A percentile compares a stretch with the other conserved stretches of the same genome.
Conservation (phyloP, 345 rosid species). For the Salix koriyanagi region DNA sequence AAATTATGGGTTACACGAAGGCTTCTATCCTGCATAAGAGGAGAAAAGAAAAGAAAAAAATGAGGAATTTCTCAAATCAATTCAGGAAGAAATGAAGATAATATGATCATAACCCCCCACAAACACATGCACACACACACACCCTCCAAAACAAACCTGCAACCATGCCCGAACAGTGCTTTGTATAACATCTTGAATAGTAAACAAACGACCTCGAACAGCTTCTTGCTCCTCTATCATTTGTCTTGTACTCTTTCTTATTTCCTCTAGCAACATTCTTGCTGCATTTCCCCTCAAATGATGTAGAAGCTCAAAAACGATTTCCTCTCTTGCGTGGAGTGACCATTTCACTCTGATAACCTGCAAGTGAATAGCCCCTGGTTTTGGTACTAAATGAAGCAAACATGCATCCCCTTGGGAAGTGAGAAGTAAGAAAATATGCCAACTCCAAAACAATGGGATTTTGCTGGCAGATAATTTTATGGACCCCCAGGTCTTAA, state of each 20-base stretch:
- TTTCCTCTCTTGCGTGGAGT: constrained; percentile 97
- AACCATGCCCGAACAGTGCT: constrained; percentile 98
- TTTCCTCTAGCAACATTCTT: constrained; percentile 50
- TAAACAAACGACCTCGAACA: constrained; percentile 89
- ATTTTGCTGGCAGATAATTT: not conserved
- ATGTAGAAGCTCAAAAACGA: constrained; percentile 82
- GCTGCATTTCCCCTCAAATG: constrained; percentile 65
- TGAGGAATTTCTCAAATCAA: not conserved
- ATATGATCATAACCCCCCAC: too few relatives aligned
- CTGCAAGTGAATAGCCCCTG: constrained; percentile 29
- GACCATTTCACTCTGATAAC: constrained; percentile 98
- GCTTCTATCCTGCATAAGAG: constrained; percentile 63
- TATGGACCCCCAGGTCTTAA: not conserved
- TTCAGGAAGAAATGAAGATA: not conserved
- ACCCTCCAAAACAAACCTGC: too few relatives aligned
- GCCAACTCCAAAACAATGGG: not conserved
- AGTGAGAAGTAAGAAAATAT: not conserved
- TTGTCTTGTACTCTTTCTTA: constrained; percentile 71
- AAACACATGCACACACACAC: too few relatives aligned
- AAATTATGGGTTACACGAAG: constrained; percentile 85
- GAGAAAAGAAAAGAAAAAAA: not conserved
- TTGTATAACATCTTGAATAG: constrained; percentile 98
- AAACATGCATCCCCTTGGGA: not conserved
- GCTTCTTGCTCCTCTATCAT: constrained; percentile 99
- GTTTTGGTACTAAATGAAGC: not conserved